These are phyloP conservation scores for Clohesyomyces aquaticus DNA, from an alignment of 495 filamentous ascomycete genomes.

Conservation along the genomic window DNA sequence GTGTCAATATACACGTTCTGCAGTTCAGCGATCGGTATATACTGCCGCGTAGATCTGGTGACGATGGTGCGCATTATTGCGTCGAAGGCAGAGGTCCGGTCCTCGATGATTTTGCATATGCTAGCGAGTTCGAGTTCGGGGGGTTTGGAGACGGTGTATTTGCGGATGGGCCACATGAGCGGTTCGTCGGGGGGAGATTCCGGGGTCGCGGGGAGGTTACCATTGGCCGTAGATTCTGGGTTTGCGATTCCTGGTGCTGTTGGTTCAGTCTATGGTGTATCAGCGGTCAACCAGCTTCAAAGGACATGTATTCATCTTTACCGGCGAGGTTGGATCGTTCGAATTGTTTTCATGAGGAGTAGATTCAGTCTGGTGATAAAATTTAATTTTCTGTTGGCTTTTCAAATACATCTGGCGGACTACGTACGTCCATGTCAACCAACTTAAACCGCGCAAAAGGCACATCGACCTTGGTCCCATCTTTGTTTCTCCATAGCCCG, in stretches of 20 bases:
- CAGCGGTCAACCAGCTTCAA: too few relatives aligned
- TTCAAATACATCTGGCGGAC: neutral
- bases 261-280: too few relatives aligned
- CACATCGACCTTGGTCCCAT: slow-evolving; percentile 32
- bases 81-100: neutral
- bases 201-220: too few relatives aligned
- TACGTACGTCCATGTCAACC: slow-evolving; percentile 4
- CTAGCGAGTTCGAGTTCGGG: neutral
- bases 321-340: too few relatives aligned
- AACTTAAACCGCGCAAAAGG: slow-evolving; percentile 31
- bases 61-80: neutral
- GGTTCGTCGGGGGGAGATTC: neutral
- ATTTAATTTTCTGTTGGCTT: neutral
- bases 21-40: neutral
- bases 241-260: too few relatives aligned
- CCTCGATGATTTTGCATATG: neutral
- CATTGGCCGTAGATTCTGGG: neutral
- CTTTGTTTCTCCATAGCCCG: neutral
- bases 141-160: neutral
- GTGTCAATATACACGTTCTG: neutral
- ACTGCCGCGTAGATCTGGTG: neutral
- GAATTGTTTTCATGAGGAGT: neutral
- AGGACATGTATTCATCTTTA: too few relatives aligned
- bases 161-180: neutral
- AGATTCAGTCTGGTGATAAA: neutral